These are phyloP conservation scores for Neopestalotiopsis clavispora DNA, from an alignment of 2,329 filamentous ascomycete genomes.

Conservation along the genomic window DNA sequence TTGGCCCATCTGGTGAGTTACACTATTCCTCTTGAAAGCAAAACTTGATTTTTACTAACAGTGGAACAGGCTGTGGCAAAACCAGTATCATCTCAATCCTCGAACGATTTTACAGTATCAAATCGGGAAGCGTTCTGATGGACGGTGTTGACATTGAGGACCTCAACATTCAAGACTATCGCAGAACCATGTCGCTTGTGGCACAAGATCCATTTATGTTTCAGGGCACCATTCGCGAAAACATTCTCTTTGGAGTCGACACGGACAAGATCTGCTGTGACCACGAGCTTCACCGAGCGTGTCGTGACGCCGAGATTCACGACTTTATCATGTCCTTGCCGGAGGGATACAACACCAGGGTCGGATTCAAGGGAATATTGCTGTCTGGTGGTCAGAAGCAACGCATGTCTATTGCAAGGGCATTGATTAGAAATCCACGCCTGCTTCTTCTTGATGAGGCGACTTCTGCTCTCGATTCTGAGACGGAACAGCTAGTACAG, in stretches of 20 bases:
- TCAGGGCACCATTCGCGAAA: constrained; percentile 65
- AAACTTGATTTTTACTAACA: constrained; percentile 21
- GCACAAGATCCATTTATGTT: constrained; percentile 77
- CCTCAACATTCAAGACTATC: constrained; percentile 65
- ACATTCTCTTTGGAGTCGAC: constrained; percentile 68
- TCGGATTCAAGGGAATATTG: constrained; percentile 70
- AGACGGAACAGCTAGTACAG: constrained; percentile 60
- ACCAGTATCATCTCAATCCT: constrained; percentile 71
- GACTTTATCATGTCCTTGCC: constrained; percentile 73
- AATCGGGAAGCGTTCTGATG: constrained; percentile 66
- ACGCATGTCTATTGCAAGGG: constrained; percentile 73
- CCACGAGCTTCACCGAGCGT: constrained; percentile 54
- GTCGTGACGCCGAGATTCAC: constrained; percentile 68
- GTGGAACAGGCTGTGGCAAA: constrained; percentile 61
- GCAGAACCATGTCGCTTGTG: constrained; percentile 70
- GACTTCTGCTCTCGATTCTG: constrained; percentile 70
- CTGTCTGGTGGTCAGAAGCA: constrained; percentile 75
- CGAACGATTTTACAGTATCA: constrained; percentile 72
- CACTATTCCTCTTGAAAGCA: not conserved
- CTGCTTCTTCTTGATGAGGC: constrained; percentile 75
- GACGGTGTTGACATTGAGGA: constrained; percentile 64
- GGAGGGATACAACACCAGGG: constrained; percentile 69
- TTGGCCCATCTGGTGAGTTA: constrained; percentile 64
- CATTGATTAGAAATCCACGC: constrained; percentile 67
- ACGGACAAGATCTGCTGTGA: constrained; percentile 54